Percentiles rank a stretch among this genome's conserved stretches.
phyloP scores from a whole-genome alignment of 2,329 filamentous ascomycete species.

The Pseudocercospora cruenta region DNA sequence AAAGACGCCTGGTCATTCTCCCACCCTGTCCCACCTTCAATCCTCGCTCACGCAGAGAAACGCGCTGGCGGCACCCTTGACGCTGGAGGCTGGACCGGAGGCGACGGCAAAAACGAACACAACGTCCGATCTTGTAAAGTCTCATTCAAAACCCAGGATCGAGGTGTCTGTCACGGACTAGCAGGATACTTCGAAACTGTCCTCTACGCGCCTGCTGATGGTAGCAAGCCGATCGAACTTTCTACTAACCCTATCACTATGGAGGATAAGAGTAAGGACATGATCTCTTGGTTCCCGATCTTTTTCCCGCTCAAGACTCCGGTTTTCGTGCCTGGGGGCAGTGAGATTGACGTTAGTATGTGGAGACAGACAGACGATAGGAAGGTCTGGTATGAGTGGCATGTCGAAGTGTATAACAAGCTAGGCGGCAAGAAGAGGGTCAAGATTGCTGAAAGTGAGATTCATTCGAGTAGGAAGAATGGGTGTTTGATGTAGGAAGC shows the following conservation, averaged over 20 bases:
- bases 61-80: slow-evolving; percentile 67
- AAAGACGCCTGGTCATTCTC: slow-evolving; percentile 79
- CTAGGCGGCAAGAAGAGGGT: slow-evolving; percentile 62
- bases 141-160: slow-evolving; percentile 74
- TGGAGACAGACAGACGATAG: slow-evolving; percentile 94
- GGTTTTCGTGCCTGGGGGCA: slow-evolving; percentile 79
- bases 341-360: slow-evolving; percentile 88
- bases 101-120: slow-evolving; percentile 85
- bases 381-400: slow-evolving; percentile 99
- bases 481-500: slow-evolving; percentile 70
- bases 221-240: slow-evolving; percentile 70
- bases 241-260: slow-evolving; percentile 93
- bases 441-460: slow-evolving; percentile 67
- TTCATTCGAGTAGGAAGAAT: slow-evolving; percentile 70
- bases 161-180: slow-evolving; percentile 86
- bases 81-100: slow-evolving; percentile 72
- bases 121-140: slow-evolving; percentile 80
- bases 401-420: slow-evolving; percentile 76
- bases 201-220: slow-evolving; percentile 64
- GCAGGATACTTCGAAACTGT: slow-evolving; percentile 96
- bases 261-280: slow-evolving; percentile 88
- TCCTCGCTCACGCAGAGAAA: slow-evolving; percentile 59
- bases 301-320: slow-evolving; percentile 95
- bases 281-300: slow-evolving; percentile 99
- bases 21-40: slow-evolving; percentile 68